Conservation (phyloP, 169 alveolate genomes). For the Cryptosporidium parvum region DNA sequence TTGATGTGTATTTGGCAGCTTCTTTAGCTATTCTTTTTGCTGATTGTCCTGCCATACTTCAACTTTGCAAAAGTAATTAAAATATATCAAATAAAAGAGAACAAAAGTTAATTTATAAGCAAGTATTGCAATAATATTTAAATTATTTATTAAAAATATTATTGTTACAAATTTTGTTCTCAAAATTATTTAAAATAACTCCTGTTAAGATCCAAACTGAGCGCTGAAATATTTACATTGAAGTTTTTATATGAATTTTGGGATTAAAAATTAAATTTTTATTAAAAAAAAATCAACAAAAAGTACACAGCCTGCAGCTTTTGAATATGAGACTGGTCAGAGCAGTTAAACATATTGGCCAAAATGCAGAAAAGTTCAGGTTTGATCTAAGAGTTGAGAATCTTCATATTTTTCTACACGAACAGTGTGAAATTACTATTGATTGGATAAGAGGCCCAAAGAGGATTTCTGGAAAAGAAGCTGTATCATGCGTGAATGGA, state of each 20-base stretch:
- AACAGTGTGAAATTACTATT: conserved; percentile 58
- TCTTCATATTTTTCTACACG: conserved; percentile 39
- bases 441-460: conserved; percentile 77
- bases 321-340: conserved; percentile 61
- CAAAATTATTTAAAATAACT: no score
- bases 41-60: conserved; percentile 70
- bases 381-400: conserved; percentile 55
- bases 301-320: background rate
- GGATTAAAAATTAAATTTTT: background rate
- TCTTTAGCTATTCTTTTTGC: conserved; percentile 72
- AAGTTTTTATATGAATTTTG: conserved; percentile 5
- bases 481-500: conserved; percentile 73
- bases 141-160: no score
- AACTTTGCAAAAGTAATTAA: background rate
- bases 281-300: background rate
- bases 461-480: conserved; percentile 71
- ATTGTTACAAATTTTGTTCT: background rate
- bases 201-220: background rate
- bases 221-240: conserved; percentile 19
- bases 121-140: no score
- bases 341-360: conserved; percentile 72
- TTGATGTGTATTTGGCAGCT: conserved; percentile 49
- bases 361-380: conserved; percentile 70
- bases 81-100: background rate
- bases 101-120: no score